Evolutionary conservation across 2,329 filamentous ascomycete species (phyloP).

Genomic region (Fusarium pseudonygamai): DNA sequence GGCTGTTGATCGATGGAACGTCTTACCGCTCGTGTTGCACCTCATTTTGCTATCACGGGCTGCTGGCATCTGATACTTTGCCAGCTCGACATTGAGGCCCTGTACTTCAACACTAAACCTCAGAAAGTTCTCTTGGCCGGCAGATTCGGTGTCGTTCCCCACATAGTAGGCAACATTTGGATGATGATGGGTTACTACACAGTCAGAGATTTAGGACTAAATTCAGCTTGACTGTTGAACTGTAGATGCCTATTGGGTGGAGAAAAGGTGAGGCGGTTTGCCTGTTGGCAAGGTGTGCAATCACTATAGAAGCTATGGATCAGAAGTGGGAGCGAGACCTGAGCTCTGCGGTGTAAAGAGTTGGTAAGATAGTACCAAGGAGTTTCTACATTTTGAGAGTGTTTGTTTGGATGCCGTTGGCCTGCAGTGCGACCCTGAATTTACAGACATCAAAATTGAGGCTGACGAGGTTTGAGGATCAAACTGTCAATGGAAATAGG

Average conservation of each 20-base stretch:
- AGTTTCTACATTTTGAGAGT: neutral
- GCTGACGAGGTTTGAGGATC: constrained; percentile 19
- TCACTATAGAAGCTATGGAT: neutral
- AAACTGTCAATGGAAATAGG: constrained; percentile 6
- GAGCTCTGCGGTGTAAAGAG: too few relatives aligned
- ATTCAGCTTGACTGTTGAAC: neutral
- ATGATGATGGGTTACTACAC: neutral
- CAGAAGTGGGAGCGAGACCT: neutral
- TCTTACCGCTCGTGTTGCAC: constrained; percentile 4
- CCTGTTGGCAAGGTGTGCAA: neutral
- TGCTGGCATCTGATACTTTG: neutral
- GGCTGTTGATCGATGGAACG: constrained; percentile 7
- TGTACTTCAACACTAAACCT: neutral
- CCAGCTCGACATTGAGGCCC: neutral
- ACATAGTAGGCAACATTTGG: neutral
- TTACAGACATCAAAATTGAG: constrained; percentile 6
- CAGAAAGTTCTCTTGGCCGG: neutral
- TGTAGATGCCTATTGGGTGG: neutral
- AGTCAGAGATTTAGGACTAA: neutral
- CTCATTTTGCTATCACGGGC: neutral
- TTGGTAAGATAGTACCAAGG: neutral
- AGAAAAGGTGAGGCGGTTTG: constrained; percentile 20
- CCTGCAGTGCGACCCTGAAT: constrained; percentile 6
- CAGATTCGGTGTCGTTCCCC: neutral
- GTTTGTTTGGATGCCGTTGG: constrained; percentile 3